Conservation (phyloP, 257 asterid species). For the Nicotiana attenuata region DNA sequence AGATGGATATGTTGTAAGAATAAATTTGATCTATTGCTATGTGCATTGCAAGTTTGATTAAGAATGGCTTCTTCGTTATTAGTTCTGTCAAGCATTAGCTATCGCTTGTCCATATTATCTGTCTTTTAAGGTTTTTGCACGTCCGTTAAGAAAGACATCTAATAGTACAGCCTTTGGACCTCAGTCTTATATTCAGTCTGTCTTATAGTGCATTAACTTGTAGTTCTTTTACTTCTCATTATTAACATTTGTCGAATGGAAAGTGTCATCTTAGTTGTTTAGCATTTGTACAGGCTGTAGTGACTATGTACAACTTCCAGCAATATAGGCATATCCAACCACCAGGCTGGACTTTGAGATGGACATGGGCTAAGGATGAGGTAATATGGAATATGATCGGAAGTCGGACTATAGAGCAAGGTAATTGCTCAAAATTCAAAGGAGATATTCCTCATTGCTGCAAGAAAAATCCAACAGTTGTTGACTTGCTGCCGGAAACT, state of each 20-base stretch:
- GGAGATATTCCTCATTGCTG: slow-evolving; percentile 72
- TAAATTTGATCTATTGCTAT: background rate
- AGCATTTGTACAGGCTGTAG: background rate
- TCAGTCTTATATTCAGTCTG: background rate
- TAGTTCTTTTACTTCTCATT: background rate
- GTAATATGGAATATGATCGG: slow-evolving; percentile 88
- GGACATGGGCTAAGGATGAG: slow-evolving; percentile 90
- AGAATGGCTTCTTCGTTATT: background rate
- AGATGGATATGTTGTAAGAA: slow-evolving; percentile 58
- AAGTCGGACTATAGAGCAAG: slow-evolving; percentile 73
- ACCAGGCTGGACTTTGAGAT: slow-evolving; percentile 87
- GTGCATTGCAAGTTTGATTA: background rate
- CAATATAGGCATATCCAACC: slow-evolving; percentile 83
- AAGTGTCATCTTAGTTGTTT: background rate
- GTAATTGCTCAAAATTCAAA: slow-evolving; percentile 74
- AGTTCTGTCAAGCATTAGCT: background rate
- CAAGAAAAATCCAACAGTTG: slow-evolving; percentile 63
- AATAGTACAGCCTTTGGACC: background rate
- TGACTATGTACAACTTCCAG: slow-evolving; percentile 79
- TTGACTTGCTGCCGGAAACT: slow-evolving; percentile 65
- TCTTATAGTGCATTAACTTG: background rate
- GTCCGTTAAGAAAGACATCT: background rate
- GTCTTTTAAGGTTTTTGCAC: background rate
- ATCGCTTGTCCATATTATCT: background rate
- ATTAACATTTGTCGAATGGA: background rate